These are phyloP conservation scores for Saccharomycopsis hybrid DNA, from an alignment of 1,139 yeast genomes.

Conservation along the genomic window DNA sequence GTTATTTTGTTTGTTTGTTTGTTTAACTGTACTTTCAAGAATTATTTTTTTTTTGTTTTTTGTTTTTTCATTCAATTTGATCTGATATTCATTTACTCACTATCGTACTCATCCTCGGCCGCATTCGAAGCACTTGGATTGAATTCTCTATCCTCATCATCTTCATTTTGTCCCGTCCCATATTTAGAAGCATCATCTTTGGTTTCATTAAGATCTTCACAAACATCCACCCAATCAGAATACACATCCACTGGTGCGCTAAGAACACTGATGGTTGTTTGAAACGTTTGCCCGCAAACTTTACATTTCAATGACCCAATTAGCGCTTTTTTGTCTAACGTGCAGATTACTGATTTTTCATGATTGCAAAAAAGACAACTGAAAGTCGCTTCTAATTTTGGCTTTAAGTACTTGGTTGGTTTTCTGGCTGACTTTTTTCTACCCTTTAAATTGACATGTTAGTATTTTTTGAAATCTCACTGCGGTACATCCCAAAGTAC, in stretches of 20 bases:
- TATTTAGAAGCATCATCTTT: neutral
- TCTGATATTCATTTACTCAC: slow-evolving; percentile 2
- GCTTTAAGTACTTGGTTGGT: slow-evolving; percentile 74
- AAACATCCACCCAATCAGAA: slow-evolving; percentile 98
- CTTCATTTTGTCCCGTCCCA: slow-evolving; percentile 6
- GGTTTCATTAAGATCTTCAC: slow-evolving; percentile 74
- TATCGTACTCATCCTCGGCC: slow-evolving; percentile 11
- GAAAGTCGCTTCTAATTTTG: slow-evolving; percentile 76
- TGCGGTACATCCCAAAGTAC: neutral
- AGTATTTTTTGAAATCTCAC: slow-evolving; percentile 17
- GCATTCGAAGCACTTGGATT: slow-evolving; percentile 1
- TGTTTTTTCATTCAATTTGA: too few relatives aligned
- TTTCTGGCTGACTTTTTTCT: slow-evolving; percentile 84
- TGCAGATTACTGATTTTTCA: slow-evolving; percentile 84
- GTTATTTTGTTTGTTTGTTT: too few relatives aligned
- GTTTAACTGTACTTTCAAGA: too few relatives aligned
- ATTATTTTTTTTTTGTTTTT: too few relatives aligned
- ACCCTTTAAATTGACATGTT: slow-evolving; percentile 5
- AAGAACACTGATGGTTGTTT: slow-evolving; percentile 68
- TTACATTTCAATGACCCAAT: slow-evolving; percentile 86
- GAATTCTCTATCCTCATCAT: slow-evolving; percentile 6
- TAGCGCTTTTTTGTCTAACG: slow-evolving; percentile 78
- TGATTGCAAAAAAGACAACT: slow-evolving; percentile 95
- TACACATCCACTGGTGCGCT: slow-evolving; percentile 82
- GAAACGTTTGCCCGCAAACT: slow-evolving; percentile 92